Conservation (phyloP, 2,329 filamentous ascomycete species). For the Pseudogymnoascus sp. region DNA sequence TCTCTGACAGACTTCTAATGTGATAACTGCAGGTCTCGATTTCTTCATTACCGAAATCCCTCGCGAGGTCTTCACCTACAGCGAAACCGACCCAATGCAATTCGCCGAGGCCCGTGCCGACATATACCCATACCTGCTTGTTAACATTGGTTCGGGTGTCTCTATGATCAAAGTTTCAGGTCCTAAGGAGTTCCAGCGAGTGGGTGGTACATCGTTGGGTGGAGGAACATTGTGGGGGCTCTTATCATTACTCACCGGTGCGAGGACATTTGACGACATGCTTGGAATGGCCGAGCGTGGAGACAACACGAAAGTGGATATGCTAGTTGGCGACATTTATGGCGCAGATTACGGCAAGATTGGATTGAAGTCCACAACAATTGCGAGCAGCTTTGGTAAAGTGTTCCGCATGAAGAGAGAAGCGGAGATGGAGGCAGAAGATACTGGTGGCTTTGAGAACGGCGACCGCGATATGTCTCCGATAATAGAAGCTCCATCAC, state of each 20-base stretch:
- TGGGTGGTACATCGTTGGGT: slow-evolving; percentile 89
- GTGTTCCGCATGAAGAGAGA: slow-evolving; percentile 88
- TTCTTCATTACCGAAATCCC: slow-evolving; percentile 99
- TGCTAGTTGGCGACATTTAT: slow-evolving; percentile 97
- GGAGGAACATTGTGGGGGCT: slow-evolving; percentile 98
- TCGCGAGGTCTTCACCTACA: slow-evolving; percentile 94
- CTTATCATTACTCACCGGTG: slow-evolving; percentile 84
- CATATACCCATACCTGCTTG: slow-evolving; percentile 92
- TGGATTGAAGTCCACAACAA: slow-evolving; percentile 88
- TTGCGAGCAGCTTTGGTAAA: slow-evolving; percentile 93
- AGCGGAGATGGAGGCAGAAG: slow-evolving; percentile 72
- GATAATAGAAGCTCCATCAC: background rate
- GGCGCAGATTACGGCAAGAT: slow-evolving; percentile 95
- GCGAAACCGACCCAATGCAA: slow-evolving; percentile 81
- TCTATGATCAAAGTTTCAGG: slow-evolving; percentile 96
- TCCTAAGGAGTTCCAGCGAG: slow-evolving; percentile 76
- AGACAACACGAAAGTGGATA: slow-evolving; percentile 88
- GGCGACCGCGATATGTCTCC: slow-evolving; percentile 4
- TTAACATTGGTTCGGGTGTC: slow-evolving; percentile 96
- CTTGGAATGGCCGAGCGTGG: slow-evolving; percentile 81
- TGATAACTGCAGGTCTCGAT: slow-evolving; percentile 61
- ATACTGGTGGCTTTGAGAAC: slow-evolving; percentile 42
- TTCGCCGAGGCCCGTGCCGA: slow-evolving; percentile 71
- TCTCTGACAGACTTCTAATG: slow-evolving; percentile 9
- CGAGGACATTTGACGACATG: slow-evolving; percentile 96